A percentile compares a stretch with the other conserved stretches of the same genome.
phyloP scores from a whole-genome alignment of 768 basidiomycete genomes.

The Amanita pallidorosea region DNA sequence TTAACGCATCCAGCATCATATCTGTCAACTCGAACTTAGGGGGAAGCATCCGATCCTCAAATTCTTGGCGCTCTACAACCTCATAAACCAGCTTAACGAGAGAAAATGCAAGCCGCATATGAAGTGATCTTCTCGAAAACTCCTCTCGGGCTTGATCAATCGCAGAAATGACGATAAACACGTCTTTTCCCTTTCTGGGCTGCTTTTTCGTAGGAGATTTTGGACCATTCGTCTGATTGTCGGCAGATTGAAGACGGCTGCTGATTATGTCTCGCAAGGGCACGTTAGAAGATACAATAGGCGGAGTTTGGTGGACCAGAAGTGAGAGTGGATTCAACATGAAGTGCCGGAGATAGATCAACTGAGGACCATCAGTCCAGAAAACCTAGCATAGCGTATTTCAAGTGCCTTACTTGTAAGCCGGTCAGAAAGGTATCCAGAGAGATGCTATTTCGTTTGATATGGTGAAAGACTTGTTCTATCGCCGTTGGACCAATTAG shows the following conservation, averaged over 20 bases:
- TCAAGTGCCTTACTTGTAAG: conserved; percentile 40
- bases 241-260: neutral
- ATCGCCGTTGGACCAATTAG: conserved; percentile 50
- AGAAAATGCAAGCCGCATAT: conserved; percentile 36
- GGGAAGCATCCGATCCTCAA: conserved; percentile 17
- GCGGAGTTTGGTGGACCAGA: neutral
- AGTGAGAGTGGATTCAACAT: conserved; percentile 2
- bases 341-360: conserved; percentile 4
- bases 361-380: neutral
- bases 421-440: conserved; percentile 45
- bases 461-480: conserved; percentile 47
- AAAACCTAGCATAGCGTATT: neutral
- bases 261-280: neutral
- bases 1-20: conserved; percentile 34
- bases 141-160: conserved; percentile 2
- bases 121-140: conserved; percentile 20
- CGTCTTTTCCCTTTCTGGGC: neutral
- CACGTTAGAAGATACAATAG: neutral
- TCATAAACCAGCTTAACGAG: conserved; percentile 31
- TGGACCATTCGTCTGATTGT: neutral
- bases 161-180: neutral
- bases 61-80: conserved; percentile 27
- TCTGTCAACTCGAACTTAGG: conserved; percentile 15
- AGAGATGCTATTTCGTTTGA: conserved; percentile 43
- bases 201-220: conserved; percentile 4